Percentiles rank a stretch among this genome's conserved stretches.
These are phyloP conservation scores for Dendrobium chrysotoxum DNA, from an alignment of 106 monocot species.

Conservation along the genomic window DNA sequence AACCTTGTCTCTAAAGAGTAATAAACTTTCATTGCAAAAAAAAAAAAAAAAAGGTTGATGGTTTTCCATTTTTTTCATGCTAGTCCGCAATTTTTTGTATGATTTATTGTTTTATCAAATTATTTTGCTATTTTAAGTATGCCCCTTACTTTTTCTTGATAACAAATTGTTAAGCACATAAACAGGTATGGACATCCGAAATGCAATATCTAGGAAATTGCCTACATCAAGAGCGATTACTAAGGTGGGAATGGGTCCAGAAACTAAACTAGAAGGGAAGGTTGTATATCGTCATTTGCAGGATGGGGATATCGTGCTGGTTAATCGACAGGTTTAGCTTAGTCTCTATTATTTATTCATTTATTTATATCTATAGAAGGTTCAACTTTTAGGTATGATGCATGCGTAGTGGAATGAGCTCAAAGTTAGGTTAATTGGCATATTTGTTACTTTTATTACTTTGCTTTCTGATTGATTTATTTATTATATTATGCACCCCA, in stretches of 20 bases:
- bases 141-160: not conserved
- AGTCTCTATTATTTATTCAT: not conserved
- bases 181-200: conserved; percentile 25
- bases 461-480: not conserved
- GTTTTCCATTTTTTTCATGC: not conserved
- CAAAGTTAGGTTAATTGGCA: not conserved
- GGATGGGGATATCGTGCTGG: conserved; percentile 87
- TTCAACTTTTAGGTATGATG: not conserved
- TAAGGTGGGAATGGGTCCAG: conserved; percentile 44
- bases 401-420: not conserved
- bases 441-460: not conserved
- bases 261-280: conserved; percentile 80
- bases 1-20: no score
- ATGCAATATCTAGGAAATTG: conserved; percentile 58
- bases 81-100: not conserved
- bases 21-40: no score
- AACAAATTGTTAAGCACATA: not conserved
- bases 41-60: not conserved
- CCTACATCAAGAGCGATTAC: conserved; percentile 43
- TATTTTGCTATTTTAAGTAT: not conserved
- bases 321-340: conserved; percentile 77
- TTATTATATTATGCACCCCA: not conserved
- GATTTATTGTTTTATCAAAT: not conserved
- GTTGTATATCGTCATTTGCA: conserved; percentile 69
- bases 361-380: not conserved